Evolutionary conservation across 2,329 filamentous ascomycete genomes (phyloP), one percentile per base, ranked within the genome.

Genomic region (Diplodia scrobiculata): DNA sequence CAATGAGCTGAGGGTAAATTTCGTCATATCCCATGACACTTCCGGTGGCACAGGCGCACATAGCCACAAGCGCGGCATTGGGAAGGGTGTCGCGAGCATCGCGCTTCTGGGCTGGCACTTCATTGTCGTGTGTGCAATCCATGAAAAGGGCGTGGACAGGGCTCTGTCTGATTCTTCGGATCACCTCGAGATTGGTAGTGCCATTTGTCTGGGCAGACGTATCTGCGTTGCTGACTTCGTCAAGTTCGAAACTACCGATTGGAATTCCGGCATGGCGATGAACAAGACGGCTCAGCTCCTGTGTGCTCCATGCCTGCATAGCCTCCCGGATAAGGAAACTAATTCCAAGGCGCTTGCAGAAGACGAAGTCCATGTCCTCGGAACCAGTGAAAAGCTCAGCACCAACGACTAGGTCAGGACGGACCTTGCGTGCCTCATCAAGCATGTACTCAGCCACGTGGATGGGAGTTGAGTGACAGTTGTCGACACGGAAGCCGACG

Each of bases 91-190:
- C 96, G 67, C 92, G 87, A 62, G 93, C 93, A 76, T 97, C 93
- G 48, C 96, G 86, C 78, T 97, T 97, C 78, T 99, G 94, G 0
- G 94, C 91, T 0, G 95, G 95, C 1, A 92, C 90, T 79, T 99
- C 94, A 72, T 99, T 99, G 79, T 99, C 95, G 77, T 99, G 95
- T 0, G 96, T 99, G 78, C 96, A 99, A 76, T 99, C 96, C 92
- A 98, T 98, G 79, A 99, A 97, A 0, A 99, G 82, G 0, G 94
- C 95, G 70, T 97, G 93, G 0, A 98, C 90, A 3, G 93, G 91
- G 3, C 88, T 91, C n/a, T 90, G 89, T 70, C 91, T 91, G 77
- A 99, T 93, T 68, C 85, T 89, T 70, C 89, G 90, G 70, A 97
- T 84, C 19, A 91, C 85, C 72, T 94, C 89, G 41, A 83, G 81